These are phyloP conservation scores for Pythium utonaiense DNA, from an alignment of 352 stramenopile genomes.

Conservation along the genomic window DNA sequence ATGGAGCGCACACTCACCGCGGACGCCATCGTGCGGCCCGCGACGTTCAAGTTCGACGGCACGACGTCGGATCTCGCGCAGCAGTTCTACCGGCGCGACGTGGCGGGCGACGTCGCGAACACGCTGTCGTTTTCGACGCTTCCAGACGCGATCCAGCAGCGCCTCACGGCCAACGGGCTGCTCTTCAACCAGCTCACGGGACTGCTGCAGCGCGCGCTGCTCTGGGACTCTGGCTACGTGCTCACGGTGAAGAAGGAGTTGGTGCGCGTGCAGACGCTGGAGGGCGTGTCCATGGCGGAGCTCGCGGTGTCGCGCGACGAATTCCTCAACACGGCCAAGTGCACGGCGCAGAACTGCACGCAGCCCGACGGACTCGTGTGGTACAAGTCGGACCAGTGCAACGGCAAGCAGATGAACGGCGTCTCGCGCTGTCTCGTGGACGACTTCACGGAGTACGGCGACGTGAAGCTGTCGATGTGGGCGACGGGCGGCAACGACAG, in stretches of 20 bases:
- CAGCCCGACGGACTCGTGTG: conserved; percentile 4
- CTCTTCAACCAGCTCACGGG: conserved; percentile 17
- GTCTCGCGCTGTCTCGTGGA: conserved; percentile 10
- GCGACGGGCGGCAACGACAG: conserved; percentile 6
- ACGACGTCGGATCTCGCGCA: conserved; percentile 26
- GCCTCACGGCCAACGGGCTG: conserved; percentile 3
- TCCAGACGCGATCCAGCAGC: conserved; percentile 9
- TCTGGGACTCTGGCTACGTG: conserved; percentile 26
- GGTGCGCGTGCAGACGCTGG: conserved; percentile 9
- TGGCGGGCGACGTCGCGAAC: neutral
- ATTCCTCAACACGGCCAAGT: neutral
- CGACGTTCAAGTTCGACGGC: conserved; percentile 20
- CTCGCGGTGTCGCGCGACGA: conserved; percentile 10
- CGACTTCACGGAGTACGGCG: neutral
- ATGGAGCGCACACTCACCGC: neutral
- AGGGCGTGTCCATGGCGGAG: conserved; percentile 21
- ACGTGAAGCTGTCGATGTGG: conserved; percentile 10
- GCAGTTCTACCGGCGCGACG: conserved; percentile 25
- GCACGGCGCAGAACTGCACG: conserved; percentile 9
- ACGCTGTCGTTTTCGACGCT: neutral
- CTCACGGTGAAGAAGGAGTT: conserved; percentile 1
- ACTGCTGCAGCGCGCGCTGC: conserved; percentile 20
- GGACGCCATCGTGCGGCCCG: neutral
- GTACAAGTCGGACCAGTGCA: conserved; percentile 14
- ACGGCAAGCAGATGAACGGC: conserved; percentile 5